Evolutionary conservation across 2,329 filamentous ascomycete species (phyloP).

Genomic region (Cadophora sp.): DNA sequence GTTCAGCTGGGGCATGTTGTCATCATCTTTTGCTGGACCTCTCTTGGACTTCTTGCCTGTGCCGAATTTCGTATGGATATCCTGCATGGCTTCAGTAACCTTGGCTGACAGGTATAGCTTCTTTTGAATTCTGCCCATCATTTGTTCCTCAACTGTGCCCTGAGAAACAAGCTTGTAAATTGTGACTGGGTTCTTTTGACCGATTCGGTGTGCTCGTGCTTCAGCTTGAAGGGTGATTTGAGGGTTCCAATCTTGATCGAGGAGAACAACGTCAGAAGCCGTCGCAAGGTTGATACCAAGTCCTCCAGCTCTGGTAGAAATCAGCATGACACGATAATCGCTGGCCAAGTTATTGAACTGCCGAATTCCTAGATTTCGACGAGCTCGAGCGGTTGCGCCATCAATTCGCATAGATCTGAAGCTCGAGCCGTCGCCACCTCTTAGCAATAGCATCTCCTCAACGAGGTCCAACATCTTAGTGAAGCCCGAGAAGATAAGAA

Average conservation of each 20-base stretch:
- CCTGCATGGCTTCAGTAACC: constrained; percentile 64
- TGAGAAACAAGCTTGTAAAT: constrained; percentile 94
- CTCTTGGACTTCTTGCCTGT: constrained; percentile 44
- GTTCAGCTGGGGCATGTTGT: constrained; percentile 58
- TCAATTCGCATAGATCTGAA: constrained; percentile 82
- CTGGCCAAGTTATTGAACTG: constrained; percentile 89
- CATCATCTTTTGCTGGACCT: constrained; percentile 41
- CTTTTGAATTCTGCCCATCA: constrained; percentile 58
- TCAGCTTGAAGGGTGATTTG: constrained; percentile 97
- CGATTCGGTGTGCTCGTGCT: constrained; percentile 92
- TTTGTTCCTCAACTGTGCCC: constrained; percentile 89
- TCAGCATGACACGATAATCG: constrained; percentile 83
- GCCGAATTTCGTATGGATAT: constrained; percentile 52
- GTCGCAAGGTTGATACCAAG: constrained; percentile 97
- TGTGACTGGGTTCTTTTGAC: constrained; percentile 92
- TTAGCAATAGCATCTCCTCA: constrained; percentile 77
- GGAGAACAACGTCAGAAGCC: constrained; percentile 95
- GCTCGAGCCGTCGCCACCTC: constrained; percentile 64
- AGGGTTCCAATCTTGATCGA: constrained; percentile 97
- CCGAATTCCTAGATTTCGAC: constrained; percentile 94
- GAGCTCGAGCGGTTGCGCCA: constrained; percentile 75
- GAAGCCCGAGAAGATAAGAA: constrained; percentile 97
- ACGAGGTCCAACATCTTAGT: constrained; percentile 86
- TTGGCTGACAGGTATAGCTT: constrained; percentile 67
- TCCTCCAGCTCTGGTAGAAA: constrained; percentile 92